phyloP scores from a whole-genome alignment of 805 yeast species.

The Candida sphagnicola region DNA sequence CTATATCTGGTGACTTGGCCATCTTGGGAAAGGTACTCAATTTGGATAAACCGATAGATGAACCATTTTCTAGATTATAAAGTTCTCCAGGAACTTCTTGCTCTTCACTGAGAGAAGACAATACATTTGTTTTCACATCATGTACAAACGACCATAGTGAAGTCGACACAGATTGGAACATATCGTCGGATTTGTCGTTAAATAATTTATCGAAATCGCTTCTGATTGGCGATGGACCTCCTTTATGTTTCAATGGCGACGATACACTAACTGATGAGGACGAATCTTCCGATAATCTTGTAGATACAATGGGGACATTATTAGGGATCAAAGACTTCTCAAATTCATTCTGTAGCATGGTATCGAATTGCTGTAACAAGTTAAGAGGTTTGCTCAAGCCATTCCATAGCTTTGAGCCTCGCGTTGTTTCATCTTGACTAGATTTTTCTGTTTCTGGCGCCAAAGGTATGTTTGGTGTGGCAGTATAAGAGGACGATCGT shows the following conservation, averaged over 20 bases:
- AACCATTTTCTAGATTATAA: slow-evolving; percentile 24
- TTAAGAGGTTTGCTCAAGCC: slow-evolving; percentile 51
- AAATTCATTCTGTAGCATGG: slow-evolving; percentile 59
- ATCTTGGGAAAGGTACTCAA: neutral
- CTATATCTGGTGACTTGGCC: neutral
- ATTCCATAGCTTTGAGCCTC: slow-evolving; percentile 25
- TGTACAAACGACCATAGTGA: slow-evolving; percentile 43
- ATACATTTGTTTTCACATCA: slow-evolving; percentile 35
- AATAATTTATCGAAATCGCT: slow-evolving; percentile 3
- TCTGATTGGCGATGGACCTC: slow-evolving; percentile 7
- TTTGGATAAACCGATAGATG: slow-evolving; percentile 16
- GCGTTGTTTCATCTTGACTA: neutral
- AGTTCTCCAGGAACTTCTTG: slow-evolving; percentile 1
- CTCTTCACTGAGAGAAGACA: slow-evolving; percentile 21
- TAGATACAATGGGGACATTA: neutral
- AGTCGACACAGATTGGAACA: slow-evolving; percentile 38
- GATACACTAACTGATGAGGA: slow-evolving; percentile 19
- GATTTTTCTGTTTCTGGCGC: slow-evolving; percentile 1
- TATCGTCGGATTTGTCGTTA: slow-evolving; percentile 21
- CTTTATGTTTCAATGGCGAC: slow-evolving; percentile 23
- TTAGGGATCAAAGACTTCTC: slow-evolving; percentile 40
- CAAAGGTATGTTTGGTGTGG: neutral
- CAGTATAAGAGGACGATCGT: slow-evolving; percentile 13
- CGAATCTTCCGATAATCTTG: slow-evolving; percentile 23
- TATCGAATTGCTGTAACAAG: slow-evolving; percentile 65